Evolutionary conservation across 2,329 filamentous ascomycete species (phyloP), one percentile per base, ranked within the genome.

Genomic region (Colletotrichum godetiae): DNA sequence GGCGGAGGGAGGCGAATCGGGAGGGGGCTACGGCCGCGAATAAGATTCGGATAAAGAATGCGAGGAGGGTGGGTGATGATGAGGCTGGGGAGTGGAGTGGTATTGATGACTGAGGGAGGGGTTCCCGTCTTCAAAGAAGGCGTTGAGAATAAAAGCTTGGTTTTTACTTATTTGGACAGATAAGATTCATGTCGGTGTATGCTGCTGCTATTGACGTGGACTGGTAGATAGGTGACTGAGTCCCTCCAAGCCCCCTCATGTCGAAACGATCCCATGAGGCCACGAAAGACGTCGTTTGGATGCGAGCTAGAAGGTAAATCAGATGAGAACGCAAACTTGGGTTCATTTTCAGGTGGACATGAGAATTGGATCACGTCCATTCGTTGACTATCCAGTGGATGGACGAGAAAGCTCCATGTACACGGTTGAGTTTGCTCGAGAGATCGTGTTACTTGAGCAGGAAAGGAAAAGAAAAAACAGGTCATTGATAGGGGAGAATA

Each of bases 1-100:
- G 93, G 77, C 87, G 88, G 77, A 86, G 88, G 80, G 92, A 94
- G 83, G 88, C 94, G 78, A 94, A 93, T 76, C 86, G 84, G 75
- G 88, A 82, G 67, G 92, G 89, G 0, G 92, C 91, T 5, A 91
- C 92, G 67, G 86, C 89, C 73, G 88, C 87, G 33, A 93, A 89
- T 80, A 91, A 88, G 83, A 86, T 86, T 80, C 85, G 88, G 76
- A 89, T 88, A 80, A 78, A 79, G 52, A 75, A 76, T 68, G 76
- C 58, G 46, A 27, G 15, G 33, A 73, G 68, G 57, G 74, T 79
- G 65, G 82, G 77, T 6, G 76, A 58, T n/a, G 76, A 57, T 3
- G 79, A 80, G 5, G 83, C 78, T 19, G 76, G 76, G 37, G 82
- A 87, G 76, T 90, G 87, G 87, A 83, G 80, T 72, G 88, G 88